phyloP scores from a whole-genome alignment of 1,284 basidiomycete species.

The Rhodotorula mucilaginosa region DNA sequence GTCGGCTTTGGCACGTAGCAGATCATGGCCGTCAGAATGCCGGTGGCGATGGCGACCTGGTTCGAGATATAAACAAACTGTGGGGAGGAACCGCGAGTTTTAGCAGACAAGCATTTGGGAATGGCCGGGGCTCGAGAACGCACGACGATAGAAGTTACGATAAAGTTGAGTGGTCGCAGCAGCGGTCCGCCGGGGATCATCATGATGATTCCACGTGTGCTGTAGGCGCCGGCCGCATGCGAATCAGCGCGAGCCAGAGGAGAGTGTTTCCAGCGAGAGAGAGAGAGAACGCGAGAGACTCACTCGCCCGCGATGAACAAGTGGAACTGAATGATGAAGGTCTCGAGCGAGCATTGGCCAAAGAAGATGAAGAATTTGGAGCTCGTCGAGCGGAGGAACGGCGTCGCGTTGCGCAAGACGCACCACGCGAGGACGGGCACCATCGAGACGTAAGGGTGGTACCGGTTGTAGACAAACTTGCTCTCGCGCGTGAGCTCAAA shows the following conservation, averaged over 20 bases:
- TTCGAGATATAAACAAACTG: conserved; percentile 73
- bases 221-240: neutral
- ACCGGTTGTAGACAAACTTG: conserved; percentile 80
- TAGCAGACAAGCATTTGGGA: neutral
- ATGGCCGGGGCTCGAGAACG: neutral
- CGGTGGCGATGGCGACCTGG: conserved; percentile 70
- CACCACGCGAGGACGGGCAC: conserved; percentile 74
- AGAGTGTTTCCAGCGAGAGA: neutral
- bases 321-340: conserved; percentile 75
- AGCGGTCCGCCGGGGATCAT: conserved; percentile 66
- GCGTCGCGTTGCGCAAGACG: conserved; percentile 70
- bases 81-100: neutral
- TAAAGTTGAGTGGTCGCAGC: conserved; percentile 71
- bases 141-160: conserved; percentile 64
- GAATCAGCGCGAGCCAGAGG: neutral
- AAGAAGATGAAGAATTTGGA: conserved; percentile 73
- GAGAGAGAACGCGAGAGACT: neutral
- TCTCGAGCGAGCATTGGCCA: conserved; percentile 55
- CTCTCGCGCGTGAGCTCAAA: conserved; percentile 72
- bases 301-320: conserved; percentile 77
- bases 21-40: conserved; percentile 67
- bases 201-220: conserved; percentile 73
- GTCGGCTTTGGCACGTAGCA: conserved; percentile 53
- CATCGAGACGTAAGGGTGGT: conserved; percentile 79
- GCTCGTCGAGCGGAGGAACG: conserved; percentile 65